Percentiles rank a stretch among this genome's conserved stretches.
Conservation (phyloP, 1,139 yeast genomes). For the Candida tropicalis region DNA sequence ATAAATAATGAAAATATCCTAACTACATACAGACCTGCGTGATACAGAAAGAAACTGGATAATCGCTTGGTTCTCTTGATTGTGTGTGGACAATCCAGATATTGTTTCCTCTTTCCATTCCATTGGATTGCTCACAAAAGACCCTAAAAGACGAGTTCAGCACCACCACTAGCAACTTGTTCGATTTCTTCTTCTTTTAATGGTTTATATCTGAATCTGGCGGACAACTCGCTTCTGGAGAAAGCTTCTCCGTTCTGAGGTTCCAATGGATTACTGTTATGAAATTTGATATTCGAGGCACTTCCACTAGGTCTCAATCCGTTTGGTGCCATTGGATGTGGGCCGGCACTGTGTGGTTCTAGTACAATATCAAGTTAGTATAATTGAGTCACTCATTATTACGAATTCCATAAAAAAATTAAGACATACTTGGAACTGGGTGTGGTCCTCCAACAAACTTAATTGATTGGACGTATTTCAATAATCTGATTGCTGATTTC, state of each 20-base stretch:
- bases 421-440: constrained; percentile 33
- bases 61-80: too few relatives aligned
- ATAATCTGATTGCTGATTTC: constrained; percentile 26
- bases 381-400: not conserved
- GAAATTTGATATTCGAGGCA: constrained; percentile 17
- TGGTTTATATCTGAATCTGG: constrained; percentile 65
- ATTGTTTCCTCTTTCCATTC: not conserved
- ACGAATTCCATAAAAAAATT: constrained; percentile 14
- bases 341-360: constrained; percentile 28
- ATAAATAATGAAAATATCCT: constrained; percentile 2
- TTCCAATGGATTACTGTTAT: constrained; percentile 39
- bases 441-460: constrained; percentile 65
- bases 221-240: constrained; percentile 67
- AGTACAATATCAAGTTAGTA: constrained; percentile 7
- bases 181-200: constrained; percentile 73
- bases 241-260: constrained; percentile 51
- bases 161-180: constrained; percentile 76
- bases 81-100: not conserved
- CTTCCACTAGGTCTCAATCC: constrained; percentile 47
- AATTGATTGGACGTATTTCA: constrained; percentile 56
- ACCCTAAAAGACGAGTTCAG: constrained; percentile 46
- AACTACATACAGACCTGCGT: not conserved
- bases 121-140: not conserved
- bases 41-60: not conserved
- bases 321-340: constrained; percentile 56